These are phyloP conservation scores for Rhipidocladum racemiflorum DNA, from an alignment of 176 grass and related monocot genomes.

Conservation along the genomic window DNA sequence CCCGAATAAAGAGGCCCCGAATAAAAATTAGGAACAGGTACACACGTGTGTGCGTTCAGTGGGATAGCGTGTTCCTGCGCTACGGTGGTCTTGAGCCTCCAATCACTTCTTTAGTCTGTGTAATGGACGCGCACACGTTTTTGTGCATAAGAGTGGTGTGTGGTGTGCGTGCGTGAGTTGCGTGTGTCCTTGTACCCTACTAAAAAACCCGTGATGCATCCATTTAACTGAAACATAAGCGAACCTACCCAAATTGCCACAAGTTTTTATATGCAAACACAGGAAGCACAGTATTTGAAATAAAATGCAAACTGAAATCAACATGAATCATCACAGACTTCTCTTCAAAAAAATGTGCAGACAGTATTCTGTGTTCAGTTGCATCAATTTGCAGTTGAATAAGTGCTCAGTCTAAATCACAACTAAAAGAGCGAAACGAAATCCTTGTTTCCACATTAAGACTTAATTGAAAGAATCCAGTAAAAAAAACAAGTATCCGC, in stretches of 20 bases:
- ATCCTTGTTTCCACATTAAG: background rate
- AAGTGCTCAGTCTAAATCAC: background rate
- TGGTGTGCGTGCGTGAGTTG: too few species aligned
- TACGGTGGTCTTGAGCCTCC: too few species aligned
- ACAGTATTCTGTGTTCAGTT: background rate
- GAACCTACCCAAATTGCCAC: background rate
- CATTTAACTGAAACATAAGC: slow-evolving; percentile 12
- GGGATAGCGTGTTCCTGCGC: too few species aligned
- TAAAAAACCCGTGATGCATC: too few species aligned
- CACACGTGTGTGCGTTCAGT: too few species aligned
- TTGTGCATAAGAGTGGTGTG: too few species aligned
- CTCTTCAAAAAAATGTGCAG: background rate
- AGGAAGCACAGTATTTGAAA: background rate
- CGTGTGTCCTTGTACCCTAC: too few species aligned
- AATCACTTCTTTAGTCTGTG: too few species aligned
- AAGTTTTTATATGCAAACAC: background rate
- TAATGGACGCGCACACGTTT: too few species aligned
- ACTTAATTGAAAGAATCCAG: background rate
- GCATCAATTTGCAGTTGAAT: background rate
- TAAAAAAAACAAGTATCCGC: background rate
- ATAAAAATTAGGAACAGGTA: too few species aligned
- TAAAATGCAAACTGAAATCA: background rate
- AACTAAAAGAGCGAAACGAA: background rate
- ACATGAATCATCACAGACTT: background rate
- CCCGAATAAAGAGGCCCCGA: too few species aligned